Base-by-base conservation (phyloP, 2,329 filamentous ascomycete species). In the Arthroderma uncinatum region DNA sequence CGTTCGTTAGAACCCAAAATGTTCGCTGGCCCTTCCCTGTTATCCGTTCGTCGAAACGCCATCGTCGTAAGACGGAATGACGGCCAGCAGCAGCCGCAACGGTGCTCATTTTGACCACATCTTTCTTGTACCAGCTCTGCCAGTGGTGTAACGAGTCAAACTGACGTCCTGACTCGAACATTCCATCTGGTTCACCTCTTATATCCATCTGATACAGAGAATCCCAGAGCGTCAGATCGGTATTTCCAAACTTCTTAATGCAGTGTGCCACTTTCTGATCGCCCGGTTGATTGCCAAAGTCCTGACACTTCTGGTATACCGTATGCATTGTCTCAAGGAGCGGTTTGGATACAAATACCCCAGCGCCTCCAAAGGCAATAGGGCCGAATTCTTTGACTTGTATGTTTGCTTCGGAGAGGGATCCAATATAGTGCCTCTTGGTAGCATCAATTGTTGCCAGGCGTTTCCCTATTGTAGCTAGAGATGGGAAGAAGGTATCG, bases 181-280 rank as follows among this genome's bases (percentile, higher is more conserved):
- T 64, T 60, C 73, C 73, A 47, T 74, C 71, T 8, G 71, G 67
- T 12, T 68, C 68, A 28, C 71, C 72, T 53, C 66, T 68, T 67
- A 75, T 69, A 57, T 74, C 73, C 72, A 74, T 74, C 64, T 74
- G 73, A 64, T 68, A 73, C 40, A 74, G 65, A 30, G 72, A 71
- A 52, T 70, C 68, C 72, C 72, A 74, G 37, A 70, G 63, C 10
- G 72, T 74, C 47, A 74, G 63, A 10, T 64, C 65, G 9, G 72
- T 70, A 39, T 72, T 68, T 16, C 67, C 69, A 56, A 68, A 74
- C 39, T 67, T 66, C 60, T 73, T 67, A 53, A 74, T 73, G 59
- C 73, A 74, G 60, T 74, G 70, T 36, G 69, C 69, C 21, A 74
- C 66, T 62, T 74, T 74, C 67, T 74, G 72, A 58, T 74, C 73